phyloP scores from a whole-genome alignment of 2,329 filamentous ascomycete genomes.

The Verruconis gallopava region DNA sequence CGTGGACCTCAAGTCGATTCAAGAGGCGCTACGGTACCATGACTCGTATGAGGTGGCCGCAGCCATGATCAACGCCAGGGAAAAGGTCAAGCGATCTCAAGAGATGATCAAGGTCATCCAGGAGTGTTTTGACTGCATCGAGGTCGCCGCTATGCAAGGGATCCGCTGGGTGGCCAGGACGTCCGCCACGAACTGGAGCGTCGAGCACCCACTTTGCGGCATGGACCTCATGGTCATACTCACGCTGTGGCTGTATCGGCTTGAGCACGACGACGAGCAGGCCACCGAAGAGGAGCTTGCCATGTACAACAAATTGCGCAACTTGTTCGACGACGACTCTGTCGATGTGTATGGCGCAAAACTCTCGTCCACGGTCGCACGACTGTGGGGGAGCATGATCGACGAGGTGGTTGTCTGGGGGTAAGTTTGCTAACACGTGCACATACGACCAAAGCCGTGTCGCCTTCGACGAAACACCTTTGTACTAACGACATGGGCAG shows the following conservation, averaged over 20 bases:
- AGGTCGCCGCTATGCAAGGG: constrained; percentile 85
- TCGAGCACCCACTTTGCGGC: constrained; percentile 92
- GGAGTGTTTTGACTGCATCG: constrained; percentile 94
- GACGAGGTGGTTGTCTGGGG: constrained; percentile 99
- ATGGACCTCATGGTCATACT: constrained; percentile 97
- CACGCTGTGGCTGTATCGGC: constrained; percentile 93
- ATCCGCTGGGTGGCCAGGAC: constrained; percentile 97
- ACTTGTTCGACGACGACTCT: constrained; percentile 81
- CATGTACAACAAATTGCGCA: constrained; percentile 89
- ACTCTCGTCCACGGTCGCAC: constrained; percentile 87
- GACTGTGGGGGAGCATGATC: constrained; percentile 94
- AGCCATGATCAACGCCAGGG: constrained; percentile 87
- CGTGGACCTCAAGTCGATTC: constrained; percentile 88
- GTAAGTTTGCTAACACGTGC: constrained; percentile 47
- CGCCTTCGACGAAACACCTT: too few relatives aligned
- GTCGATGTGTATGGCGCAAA: constrained; percentile 70
- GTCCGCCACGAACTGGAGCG: constrained; percentile 96
- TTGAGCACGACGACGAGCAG: constrained; percentile 96
- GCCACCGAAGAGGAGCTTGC: constrained; percentile 69
- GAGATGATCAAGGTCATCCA: constrained; percentile 99
- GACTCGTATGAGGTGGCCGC: constrained; percentile 94
- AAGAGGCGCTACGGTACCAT: constrained; percentile 93
- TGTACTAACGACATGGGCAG: constrained; percentile 29
- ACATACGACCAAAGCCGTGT: too few relatives aligned
- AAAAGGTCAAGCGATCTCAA: constrained; percentile 84